Percentiles rank a stretch among this genome's conserved stretches.
phyloP scores from a whole-genome alignment of 306 rosid genomes.

The Purshia tridentata region DNA sequence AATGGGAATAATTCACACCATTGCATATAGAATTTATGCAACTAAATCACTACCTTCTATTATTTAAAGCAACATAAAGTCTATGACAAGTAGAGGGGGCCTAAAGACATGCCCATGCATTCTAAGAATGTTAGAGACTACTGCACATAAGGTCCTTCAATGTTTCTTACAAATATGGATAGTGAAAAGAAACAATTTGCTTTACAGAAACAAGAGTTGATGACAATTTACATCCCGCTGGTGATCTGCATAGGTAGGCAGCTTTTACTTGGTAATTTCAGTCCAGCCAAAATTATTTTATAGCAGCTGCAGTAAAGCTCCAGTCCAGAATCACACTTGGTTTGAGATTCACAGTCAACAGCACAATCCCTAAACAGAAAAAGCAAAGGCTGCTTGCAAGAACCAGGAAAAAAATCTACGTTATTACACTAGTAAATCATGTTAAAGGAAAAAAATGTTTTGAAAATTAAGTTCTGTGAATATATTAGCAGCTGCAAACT shows the following conservation, averaged over 20 bases:
- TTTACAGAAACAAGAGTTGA: slow-evolving; percentile 54
- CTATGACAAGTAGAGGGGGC: slow-evolving; percentile 15
- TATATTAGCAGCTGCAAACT: slow-evolving; percentile 12
- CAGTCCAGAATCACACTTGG: slow-evolving; percentile 27
- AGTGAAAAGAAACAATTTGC: slow-evolving; percentile 47
- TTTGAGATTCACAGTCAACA: slow-evolving; percentile 36
- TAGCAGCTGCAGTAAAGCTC: slow-evolving; percentile 41
- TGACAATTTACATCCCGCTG: slow-evolving; percentile 51
- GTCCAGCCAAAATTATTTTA: slow-evolving; percentile 37
- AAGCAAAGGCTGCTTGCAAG: slow-evolving; percentile 18
- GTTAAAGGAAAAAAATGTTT: background rate
- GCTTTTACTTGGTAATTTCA: slow-evolving; percentile 36
- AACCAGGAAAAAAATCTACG: background rate
- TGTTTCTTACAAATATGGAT: slow-evolving; percentile 42
- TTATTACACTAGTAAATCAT: background rate
- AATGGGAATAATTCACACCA: background rate
- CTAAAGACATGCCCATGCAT: slow-evolving; percentile 17
- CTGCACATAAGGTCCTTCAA: slow-evolving; percentile 34
- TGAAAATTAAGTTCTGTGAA: background rate
- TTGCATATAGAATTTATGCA: background rate
- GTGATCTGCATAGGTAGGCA: slow-evolving; percentile 38
- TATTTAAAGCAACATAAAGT: background rate
- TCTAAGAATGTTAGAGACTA: slow-evolving; percentile 35
- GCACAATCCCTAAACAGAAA: slow-evolving; percentile 22
- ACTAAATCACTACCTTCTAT: slow-evolving; percentile 8